Evolutionary conservation across 495 filamentous ascomycete species (phyloP), one percentile per base, ranked within the genome.

Genomic region (Aspergillus ostianus): DNA sequence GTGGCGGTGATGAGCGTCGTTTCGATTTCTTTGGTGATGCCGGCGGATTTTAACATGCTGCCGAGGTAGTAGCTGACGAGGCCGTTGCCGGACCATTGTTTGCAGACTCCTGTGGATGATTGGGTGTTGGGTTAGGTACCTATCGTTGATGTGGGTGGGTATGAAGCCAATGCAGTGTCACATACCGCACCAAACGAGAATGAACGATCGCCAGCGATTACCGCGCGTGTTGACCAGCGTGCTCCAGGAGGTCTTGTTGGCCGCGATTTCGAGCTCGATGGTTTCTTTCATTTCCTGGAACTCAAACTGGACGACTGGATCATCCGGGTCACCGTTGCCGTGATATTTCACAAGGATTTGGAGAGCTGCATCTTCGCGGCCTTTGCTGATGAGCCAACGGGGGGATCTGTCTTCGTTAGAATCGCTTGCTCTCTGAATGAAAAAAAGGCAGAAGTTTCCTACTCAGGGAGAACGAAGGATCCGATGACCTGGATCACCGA

Each of bases 11-110:
- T 48, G 30, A 60, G 36, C 75, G 77, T 67, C 73, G 74, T 57
- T 69, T 69, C 51, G 74, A 77, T 10, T 73, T 60, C 57, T 74
- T 66, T 4, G 1, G 52, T 73, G 56, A 85, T 70, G 46, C 85
- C 84, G 55, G 80, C 80, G 10, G 73, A 74, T 49, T 80, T 71
- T 65, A 85, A 80, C 49, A 87, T 75, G 55, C 67, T 68, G 58
- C 62, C 70, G 53, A 81, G 66, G 62, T 85, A 87, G 75, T 87
- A 85, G 57, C 78, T 83, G 65, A 87, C 80, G 47, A 87, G 77
- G 60, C 79, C 82, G 61, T 87, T 89, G 49, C 86, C 86, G 53
- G 81, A 83, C 80, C 82, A 88, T 72, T 89, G 86, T 7, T 80
- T 83, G 60, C 84, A 80, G 45, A 66, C 85, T 82, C 71, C 79